These are phyloP conservation scores for Apiospora kogelbergensis DNA, from an alignment of 2,329 filamentous ascomycete genomes.

Conservation along the genomic window DNA sequence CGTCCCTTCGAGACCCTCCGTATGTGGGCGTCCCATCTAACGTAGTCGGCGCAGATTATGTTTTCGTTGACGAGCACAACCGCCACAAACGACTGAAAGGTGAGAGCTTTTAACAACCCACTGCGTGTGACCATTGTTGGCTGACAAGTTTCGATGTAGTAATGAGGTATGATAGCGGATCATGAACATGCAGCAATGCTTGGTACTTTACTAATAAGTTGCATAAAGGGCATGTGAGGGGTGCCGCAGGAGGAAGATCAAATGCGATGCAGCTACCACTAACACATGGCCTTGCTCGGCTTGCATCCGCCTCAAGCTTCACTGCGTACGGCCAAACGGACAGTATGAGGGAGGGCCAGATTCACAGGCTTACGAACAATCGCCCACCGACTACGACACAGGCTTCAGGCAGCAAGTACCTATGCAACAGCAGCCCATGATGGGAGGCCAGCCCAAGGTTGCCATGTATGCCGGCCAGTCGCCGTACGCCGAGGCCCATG, in stretches of 20 bases:
- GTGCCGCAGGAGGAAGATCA: slow-evolving; percentile 92
- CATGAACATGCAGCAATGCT: slow-evolving; percentile 1
- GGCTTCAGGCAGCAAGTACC: slow-evolving; percentile 53
- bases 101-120: slow-evolving; percentile 39
- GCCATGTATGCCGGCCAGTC: slow-evolving; percentile 49
- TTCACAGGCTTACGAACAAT: slow-evolving; percentile 48
- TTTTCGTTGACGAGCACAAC: slow-evolving; percentile 98
- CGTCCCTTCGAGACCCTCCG: slow-evolving; percentile 16
- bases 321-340: slow-evolving; percentile 87
- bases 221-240: slow-evolving; percentile 96
- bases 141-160: slow-evolving; percentile 7
- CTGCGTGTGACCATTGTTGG: not conserved
- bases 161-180: slow-evolving; percentile 9
- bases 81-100: slow-evolving; percentile 95
- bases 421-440: slow-evolving; percentile 47
- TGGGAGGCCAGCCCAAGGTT: slow-evolving; percentile 41
- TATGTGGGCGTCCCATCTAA: slow-evolving; percentile 17
- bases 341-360: slow-evolving; percentile 64
- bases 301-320: slow-evolving; percentile 86
- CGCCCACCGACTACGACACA: slow-evolving; percentile 42
- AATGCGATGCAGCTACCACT: slow-evolving; percentile 94
- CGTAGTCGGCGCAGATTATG: slow-evolving; percentile 69
- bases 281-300: slow-evolving; percentile 98
- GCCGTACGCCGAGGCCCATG: slow-evolving; percentile 46
- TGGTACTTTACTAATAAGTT: not conserved